phyloP scores from a whole-genome alignment of 208 protist species.

The Acanthamoeba lugdunensis region DNA sequence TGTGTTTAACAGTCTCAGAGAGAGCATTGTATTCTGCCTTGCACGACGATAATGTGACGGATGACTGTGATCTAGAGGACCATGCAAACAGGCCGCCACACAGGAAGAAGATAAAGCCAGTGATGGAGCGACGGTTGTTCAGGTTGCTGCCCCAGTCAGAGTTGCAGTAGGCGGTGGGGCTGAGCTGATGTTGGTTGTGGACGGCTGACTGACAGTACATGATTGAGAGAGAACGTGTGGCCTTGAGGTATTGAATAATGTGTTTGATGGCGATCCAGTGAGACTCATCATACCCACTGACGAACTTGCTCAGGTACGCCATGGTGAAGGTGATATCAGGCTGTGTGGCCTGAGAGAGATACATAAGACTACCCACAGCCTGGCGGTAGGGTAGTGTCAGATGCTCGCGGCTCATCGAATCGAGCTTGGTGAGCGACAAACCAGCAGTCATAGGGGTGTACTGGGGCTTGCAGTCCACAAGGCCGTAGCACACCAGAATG shows the following conservation, averaged over 20 bases:
- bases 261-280: not conserved
- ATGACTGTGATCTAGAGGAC: too few relatives aligned
- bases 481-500: not conserved
- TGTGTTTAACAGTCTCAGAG: too few relatives aligned
- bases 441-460: not conserved
- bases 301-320: not conserved
- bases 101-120: too few relatives aligned
- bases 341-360: not conserved
- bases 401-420: not conserved
- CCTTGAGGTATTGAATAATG: not conserved
- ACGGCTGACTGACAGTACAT: not conserved
- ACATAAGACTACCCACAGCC: not conserved
- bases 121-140: not conserved
- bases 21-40: not conserved
- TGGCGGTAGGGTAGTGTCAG: not conserved
- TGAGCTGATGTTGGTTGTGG: not conserved
- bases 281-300: not conserved
- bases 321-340: not conserved
- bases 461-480: not conserved
- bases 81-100: too few relatives aligned
- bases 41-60: too few relatives aligned
- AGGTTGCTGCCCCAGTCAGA: not conserved
- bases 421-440: not conserved
- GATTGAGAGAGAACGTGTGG: not conserved
- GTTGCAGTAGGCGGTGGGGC: not conserved